A percentile compares a stretch with the other conserved stretches of the same genome.
Conservation (phyloP, 148 eudicot genomes). For the Fagopyrum esculentum region DNA sequence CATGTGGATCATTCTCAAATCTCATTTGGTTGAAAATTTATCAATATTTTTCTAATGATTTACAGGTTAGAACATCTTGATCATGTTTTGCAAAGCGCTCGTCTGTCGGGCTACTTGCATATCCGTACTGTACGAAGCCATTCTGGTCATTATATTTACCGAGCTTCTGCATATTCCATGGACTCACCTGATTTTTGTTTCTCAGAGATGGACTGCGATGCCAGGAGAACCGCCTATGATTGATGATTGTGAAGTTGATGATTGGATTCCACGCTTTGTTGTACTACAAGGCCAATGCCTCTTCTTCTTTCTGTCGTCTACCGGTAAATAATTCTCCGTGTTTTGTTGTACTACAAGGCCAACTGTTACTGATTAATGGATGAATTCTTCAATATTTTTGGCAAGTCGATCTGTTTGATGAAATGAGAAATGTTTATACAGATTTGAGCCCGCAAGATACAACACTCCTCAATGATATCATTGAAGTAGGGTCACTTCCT, state of each 20-base stretch:
- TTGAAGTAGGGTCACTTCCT: slow-evolving; percentile 70
- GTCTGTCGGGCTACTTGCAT: slow-evolving; percentile 78
- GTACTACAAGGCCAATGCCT: slow-evolving; percentile 84
- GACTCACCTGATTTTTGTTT: not conserved
- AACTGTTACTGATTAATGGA: not conserved
- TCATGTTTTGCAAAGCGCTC: slow-evolving; percentile 62
- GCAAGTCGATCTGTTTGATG: not conserved
- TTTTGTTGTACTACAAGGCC: not conserved
- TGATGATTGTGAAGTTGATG: slow-evolving; percentile 89
- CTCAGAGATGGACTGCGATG: slow-evolving; percentile 89
- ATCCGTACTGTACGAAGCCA: slow-evolving; percentile 45
- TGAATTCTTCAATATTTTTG: not conserved
- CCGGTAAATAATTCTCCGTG: slow-evolving; percentile 38
- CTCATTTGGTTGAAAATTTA: not conserved
- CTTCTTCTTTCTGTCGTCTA: slow-evolving; percentile 63
- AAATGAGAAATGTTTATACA: slow-evolving; percentile 23
- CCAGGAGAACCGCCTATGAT: slow-evolving; percentile 91
- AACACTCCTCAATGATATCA: slow-evolving; percentile 65
- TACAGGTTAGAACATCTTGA: slow-evolving; percentile 79
- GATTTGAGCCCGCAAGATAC: slow-evolving; percentile 95
- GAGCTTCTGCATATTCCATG: not conserved
- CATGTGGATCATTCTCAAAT: not conserved
- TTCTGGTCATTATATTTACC: not conserved
- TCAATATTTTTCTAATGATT: not conserved
- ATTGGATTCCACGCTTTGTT: slow-evolving; percentile 88